A percentile compares a stretch with the other conserved stretches of the same genome.
These are phyloP conservation scores for Neopestalotiopsis sp. DNA, from an alignment of 2,329 filamentous ascomycete genomes.

Conservation along the genomic window DNA sequence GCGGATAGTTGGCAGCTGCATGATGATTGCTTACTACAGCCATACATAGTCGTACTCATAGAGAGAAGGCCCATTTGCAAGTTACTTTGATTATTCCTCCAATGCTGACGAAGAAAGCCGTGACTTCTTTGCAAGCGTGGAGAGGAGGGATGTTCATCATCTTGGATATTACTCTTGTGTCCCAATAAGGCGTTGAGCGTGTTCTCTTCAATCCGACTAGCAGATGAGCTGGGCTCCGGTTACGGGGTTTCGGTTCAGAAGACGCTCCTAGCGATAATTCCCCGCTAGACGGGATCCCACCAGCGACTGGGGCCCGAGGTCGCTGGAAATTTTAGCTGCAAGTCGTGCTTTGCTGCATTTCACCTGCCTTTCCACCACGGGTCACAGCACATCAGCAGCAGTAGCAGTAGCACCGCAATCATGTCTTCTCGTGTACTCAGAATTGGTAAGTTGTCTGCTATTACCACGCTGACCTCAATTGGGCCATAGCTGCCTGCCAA, in stretches of 20 bases:
- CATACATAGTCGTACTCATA: not conserved
- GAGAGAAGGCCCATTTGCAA: not conserved
- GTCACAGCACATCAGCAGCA: slow-evolving; percentile 33
- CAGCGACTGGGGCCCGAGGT: slow-evolving; percentile 4
- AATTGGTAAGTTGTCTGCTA: slow-evolving; percentile 59
- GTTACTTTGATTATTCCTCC: not conserved
- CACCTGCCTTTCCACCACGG: not conserved
- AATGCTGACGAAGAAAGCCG: not conserved
- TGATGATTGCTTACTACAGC: not conserved
- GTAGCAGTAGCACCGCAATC: slow-evolving; percentile 32
- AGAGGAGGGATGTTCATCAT: not conserved
- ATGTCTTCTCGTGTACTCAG: slow-evolving; percentile 69
- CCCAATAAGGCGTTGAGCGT: not conserved
- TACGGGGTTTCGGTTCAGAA: not conserved
- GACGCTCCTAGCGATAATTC: not conserved
- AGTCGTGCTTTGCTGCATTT: not conserved
- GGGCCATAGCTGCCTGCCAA: not conserved
- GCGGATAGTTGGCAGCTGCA: not conserved
- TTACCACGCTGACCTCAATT: not conserved
- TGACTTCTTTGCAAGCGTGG: not conserved
- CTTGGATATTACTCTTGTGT: not conserved
- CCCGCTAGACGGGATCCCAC: slow-evolving; percentile 9
- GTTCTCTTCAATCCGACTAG: not conserved
- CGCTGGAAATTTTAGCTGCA: slow-evolving; percentile 10
- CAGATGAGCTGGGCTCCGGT: slow-evolving; percentile 8